Conservation (phyloP, 140 eudicot genomes). For the Senecio squalidus region DNA sequence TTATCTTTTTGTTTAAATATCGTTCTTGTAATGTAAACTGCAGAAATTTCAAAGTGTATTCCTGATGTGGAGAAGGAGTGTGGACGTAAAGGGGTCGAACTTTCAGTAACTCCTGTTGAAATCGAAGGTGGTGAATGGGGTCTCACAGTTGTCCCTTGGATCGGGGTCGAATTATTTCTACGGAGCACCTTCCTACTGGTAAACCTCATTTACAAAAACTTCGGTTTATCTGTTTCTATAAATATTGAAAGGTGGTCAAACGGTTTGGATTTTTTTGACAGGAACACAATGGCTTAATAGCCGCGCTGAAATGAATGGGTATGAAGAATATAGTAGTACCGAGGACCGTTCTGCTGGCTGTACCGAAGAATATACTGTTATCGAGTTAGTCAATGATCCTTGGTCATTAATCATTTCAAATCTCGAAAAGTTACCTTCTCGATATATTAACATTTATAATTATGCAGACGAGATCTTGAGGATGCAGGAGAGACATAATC, state of each 20-base stretch:
- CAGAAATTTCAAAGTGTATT: constrained; percentile 64
- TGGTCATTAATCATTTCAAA: constrained; percentile 2
- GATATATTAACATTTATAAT: too few relatives aligned
- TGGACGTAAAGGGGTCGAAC: constrained; percentile 64
- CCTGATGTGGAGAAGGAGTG: constrained; percentile 51
- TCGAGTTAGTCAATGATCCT: constrained; percentile 54
- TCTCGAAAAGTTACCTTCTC: neutral
- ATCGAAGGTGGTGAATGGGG: constrained; percentile 67
- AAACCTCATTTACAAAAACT: constrained; percentile 6
- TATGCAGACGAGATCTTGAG: constrained; percentile 68
- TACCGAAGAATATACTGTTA: constrained; percentile 66
- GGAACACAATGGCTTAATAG: constrained; percentile 99
- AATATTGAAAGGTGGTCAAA: neutral
- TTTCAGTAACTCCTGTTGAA: constrained; percentile 61
- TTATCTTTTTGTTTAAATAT: neutral
- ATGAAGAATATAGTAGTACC: constrained; percentile 81
- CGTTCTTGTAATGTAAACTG: constrained; percentile 13
- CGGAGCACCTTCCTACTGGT: too few relatives aligned
- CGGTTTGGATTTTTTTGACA: constrained; percentile 20
- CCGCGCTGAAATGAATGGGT: constrained; percentile 81
- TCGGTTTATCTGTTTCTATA: neutral
- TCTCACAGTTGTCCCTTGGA: constrained; percentile 86
- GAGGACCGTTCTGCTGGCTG: constrained; percentile 96
- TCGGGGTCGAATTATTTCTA: constrained; percentile 67
- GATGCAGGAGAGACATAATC: constrained; percentile 83